These are phyloP conservation scores for Nidularia pulvinata DNA, from an alignment of 768 basidiomycete species.

Conservation along the genomic window DNA sequence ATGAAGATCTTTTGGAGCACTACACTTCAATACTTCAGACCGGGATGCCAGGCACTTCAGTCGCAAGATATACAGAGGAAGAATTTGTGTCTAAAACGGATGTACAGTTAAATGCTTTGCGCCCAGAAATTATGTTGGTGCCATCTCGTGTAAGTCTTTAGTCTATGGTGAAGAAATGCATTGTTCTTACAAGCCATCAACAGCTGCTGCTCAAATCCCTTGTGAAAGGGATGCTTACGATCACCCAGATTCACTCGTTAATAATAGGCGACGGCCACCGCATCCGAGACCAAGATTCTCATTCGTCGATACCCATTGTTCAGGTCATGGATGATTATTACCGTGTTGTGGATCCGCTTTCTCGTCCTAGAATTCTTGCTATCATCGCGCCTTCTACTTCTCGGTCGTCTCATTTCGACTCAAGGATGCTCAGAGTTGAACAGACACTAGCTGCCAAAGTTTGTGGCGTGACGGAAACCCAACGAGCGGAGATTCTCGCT, in stretches of 20 bases:
- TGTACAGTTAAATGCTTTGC: too few species aligned
- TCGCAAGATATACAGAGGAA: constrained; percentile 21
- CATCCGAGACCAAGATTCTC: constrained; percentile 31
- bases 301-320: constrained; percentile 30
- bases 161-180: background rate
- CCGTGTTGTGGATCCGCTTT: constrained; percentile 24
- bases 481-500: constrained; percentile 24
- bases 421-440: constrained; percentile 35
- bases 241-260: constrained; percentile 43
- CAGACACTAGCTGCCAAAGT: constrained; percentile 34
- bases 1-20: constrained; percentile 12
- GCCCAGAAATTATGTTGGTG: too few species aligned
- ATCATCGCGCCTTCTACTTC: constrained; percentile 24
- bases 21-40: constrained; percentile 16
- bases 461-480: constrained; percentile 29
- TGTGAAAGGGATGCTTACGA: constrained; percentile 27
- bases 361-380: constrained; percentile 43
- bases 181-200: constrained; percentile 3
- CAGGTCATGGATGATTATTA: constrained; percentile 47
- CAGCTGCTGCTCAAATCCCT: constrained; percentile 42
- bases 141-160: background rate
- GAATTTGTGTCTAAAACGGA: too few species aligned
- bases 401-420: constrained; percentile 21
- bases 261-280: constrained; percentile 41
- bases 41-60: constrained; percentile 9